phyloP scores from a whole-genome alignment of 352 stramenopile species.

The Elongisporangium prolatum region DNA sequence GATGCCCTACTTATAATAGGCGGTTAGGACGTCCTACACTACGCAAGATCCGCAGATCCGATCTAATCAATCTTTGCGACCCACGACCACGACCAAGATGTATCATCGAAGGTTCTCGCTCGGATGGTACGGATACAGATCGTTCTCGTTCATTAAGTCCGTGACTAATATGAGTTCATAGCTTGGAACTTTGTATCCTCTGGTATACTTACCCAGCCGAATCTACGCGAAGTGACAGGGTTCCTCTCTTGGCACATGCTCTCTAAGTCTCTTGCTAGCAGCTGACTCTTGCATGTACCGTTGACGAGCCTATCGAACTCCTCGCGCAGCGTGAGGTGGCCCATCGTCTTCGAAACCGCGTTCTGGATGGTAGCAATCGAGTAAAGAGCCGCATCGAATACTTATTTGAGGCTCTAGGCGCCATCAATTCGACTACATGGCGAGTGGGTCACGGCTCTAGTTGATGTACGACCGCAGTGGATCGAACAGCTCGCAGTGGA shows the following conservation, averaged over 20 bases:
- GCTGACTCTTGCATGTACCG: constrained; percentile 16
- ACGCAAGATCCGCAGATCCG: too few species aligned
- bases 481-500: constrained; percentile 8
- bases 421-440: constrained; percentile 22
- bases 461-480: constrained; percentile 5
- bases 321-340: constrained; percentile 17
- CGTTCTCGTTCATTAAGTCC: constrained; percentile 22
- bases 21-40: too few species aligned
- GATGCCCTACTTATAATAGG: too few species aligned
- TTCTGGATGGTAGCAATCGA: constrained; percentile 28
- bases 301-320: constrained; percentile 12
- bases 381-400: constrained; percentile 25
- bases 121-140: constrained; percentile 17
- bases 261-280: constrained; percentile 10
- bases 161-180: constrained; percentile 15
- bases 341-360: constrained; percentile 23
- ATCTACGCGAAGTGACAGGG: constrained; percentile 17
- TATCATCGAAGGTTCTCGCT: constrained; percentile 11
- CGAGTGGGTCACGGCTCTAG: too few species aligned
- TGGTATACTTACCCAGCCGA: constrained; percentile 8
- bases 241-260: constrained; percentile 12
- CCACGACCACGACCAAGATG: constrained; percentile 10
- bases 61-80: too few species aligned
- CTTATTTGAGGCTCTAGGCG: constrained; percentile 15
- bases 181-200: constrained; percentile 7